Base-by-base conservation (phyloP, 176 grass and related monocot species). In the Microstegium vimineum region DNA sequence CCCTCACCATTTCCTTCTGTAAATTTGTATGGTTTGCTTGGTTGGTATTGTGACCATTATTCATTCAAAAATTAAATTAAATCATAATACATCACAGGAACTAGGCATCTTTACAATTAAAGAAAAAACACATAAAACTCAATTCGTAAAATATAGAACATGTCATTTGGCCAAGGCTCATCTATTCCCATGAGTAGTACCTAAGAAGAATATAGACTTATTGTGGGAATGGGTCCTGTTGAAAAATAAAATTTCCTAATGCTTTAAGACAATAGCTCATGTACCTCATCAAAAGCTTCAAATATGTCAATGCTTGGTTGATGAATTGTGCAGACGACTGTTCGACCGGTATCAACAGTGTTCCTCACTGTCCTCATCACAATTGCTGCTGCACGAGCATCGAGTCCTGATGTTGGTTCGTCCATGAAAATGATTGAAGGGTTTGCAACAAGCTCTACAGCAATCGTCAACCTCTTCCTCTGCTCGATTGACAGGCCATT, bases 341-440 rank as follows among this genome's bases (percentile, higher is more conserved):
- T 76, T 61, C 74, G 51, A 76, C 74, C 52, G 6, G 74, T 76
- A 61, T 76, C 20, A 26, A 76, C 74, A 27, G 74, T 76, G n/a
- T 60, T 76, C 34, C 74, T 76, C 33, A 76, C 74, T 60, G 52
- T 76, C 74, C 74, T 76, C 74, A 61, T 76, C 51, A 76, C 74
- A 76, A 76, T 61, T 37, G 73, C 73, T 26, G 73, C 73, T 38
- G 73, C 73, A 4, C 51, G 33, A 57, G 73, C 73, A 60, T 76
- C 51, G 6, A 76, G 73, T 36, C 73, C 73, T 5, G 73, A 76
- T 23, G 51, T 76, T 59, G 73, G 73, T 34, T 76, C 73, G 1
- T 76, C 73, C 73, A 76, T 76, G 49, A 76, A 76, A 56, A 76
- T 76, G 33, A 76, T 60, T 1, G 73, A 76, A 59, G 73, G 73